phyloP scores from a whole-genome alignment of 768 basidiomycete species.

The Trametes cingulata region DNA sequence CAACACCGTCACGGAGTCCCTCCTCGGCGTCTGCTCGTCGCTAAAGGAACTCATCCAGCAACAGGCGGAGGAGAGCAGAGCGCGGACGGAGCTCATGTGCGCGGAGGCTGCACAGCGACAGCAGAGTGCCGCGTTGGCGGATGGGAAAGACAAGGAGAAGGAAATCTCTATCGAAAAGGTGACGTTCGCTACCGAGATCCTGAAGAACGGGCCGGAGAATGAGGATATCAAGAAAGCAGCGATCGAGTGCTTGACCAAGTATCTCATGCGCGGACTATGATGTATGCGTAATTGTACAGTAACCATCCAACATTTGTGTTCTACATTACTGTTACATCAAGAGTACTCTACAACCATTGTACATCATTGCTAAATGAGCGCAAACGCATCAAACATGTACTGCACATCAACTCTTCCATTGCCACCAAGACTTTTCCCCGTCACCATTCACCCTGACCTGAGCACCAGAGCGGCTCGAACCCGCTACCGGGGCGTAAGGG shows the following conservation, averaged over 20 bases:
- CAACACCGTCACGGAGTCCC: slow-evolving; percentile 50
- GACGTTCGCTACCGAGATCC: slow-evolving; percentile 66
- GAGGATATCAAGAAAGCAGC: slow-evolving; percentile 21
- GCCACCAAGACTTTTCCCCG: slow-evolving; percentile 20
- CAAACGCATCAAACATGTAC: too few species aligned
- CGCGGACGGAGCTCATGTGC: slow-evolving; percentile 68
- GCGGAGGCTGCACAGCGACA: slow-evolving; percentile 57
- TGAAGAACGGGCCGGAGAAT: slow-evolving; percentile 45
- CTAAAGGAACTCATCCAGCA: slow-evolving; percentile 58
- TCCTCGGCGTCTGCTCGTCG: slow-evolving; percentile 49
- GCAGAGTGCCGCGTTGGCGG: slow-evolving; percentile 44
- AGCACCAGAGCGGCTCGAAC: neutral
- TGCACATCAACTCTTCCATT: slow-evolving; percentile 3
- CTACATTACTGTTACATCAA: neutral
- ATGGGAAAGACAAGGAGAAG: slow-evolving; percentile 37
- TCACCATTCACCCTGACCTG: neutral
- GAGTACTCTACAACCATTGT: neutral
- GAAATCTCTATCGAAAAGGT: slow-evolving; percentile 59
- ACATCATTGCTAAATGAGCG: neutral
- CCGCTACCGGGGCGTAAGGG: slow-evolving; percentile 13
- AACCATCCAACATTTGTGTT: neutral
- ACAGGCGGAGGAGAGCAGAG: slow-evolving; percentile 68
- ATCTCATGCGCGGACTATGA: slow-evolving; percentile 19
- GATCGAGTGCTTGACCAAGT: slow-evolving; percentile 20
- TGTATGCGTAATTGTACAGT: neutral